Percentiles rank a stretch among this genome's conserved stretches.
These are phyloP conservation scores for Colletotrichum karsti DNA, from an alignment of 2,329 filamentous ascomycete species.

Conservation along the genomic window DNA sequence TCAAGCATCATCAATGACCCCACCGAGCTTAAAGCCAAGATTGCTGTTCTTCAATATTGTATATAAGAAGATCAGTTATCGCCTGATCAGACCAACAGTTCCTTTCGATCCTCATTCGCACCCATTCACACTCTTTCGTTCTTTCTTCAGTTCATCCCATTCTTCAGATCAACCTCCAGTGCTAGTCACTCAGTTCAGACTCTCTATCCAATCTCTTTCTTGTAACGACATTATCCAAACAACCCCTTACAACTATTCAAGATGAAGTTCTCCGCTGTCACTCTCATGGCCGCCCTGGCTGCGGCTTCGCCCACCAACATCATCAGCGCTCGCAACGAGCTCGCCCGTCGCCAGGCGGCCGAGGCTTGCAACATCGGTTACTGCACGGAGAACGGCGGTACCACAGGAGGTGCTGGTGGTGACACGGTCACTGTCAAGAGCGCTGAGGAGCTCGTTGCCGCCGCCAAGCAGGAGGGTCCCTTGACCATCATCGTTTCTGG, in stretches of 20 bases:
- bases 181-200: conserved; percentile 6
- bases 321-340: conserved; percentile 20
- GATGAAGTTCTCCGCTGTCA: conserved; percentile 28
- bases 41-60: neutral
- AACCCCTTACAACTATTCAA: conserved; percentile 24
- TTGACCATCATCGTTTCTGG: conserved; percentile 40
- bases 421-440: conserved; percentile 38
- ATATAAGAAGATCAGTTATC: conserved; percentile 8
- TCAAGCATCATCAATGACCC: neutral
- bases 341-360: conserved; percentile 27
- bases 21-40: neutral
- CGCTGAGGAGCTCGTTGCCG: conserved; percentile 35
- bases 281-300: conserved; percentile 24
- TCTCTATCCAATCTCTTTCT: neutral
- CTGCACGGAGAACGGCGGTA: conserved; percentile 42
- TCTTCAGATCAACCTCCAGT: neutral
- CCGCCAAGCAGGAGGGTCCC: conserved; percentile 35
- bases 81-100: neutral
- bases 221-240: neutral
- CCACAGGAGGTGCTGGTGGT: conserved; percentile 39
- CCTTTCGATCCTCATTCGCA: neutral
- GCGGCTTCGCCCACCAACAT: conserved; percentile 24
- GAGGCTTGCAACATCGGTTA: conserved; percentile 37
- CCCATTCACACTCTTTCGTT: neutral
- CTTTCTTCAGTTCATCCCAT: neutral